Conservation (phyloP, 2,329 filamentous ascomycete species). For the Myriosclerotinia curreyana region DNA sequence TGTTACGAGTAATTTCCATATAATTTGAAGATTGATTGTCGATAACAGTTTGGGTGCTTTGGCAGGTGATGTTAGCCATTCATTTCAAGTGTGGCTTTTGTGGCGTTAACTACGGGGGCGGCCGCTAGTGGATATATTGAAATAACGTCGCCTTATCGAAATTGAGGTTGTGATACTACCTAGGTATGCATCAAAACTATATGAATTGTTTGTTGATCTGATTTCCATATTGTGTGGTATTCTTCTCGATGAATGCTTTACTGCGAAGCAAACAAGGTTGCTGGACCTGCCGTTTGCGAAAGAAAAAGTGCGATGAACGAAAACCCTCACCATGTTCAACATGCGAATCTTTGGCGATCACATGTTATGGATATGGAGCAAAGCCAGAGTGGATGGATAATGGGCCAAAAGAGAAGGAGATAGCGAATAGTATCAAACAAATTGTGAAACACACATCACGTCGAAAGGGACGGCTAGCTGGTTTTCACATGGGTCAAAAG, state of each 20-base stretch:
- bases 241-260: conserved; percentile 7
- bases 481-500: conserved; percentile 7
- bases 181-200: neutral
- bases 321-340: conserved; percentile 49
- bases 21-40: neutral
- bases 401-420: conserved; percentile 44
- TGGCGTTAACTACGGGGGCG: conserved; percentile 2
- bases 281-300: conserved; percentile 52
- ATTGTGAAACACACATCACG: conserved; percentile 55
- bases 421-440: conserved; percentile 53
- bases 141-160: neutral
- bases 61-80: neutral
- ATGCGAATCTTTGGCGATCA: conserved; percentile 53
- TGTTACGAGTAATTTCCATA: neutral
- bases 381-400: conserved; percentile 37
- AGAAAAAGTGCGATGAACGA: conserved; percentile 59
- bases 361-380: conserved; percentile 51
- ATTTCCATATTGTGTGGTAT: neutral
- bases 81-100: too few relatives aligned
- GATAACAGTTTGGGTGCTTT: neutral
- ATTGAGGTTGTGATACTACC: neutral
- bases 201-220: too few relatives aligned
- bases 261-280: conserved; percentile 23
- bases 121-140: conserved; percentile 1
- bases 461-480: conserved; percentile 37